Conservation (phyloP, 768 basidiomycete species). For the Albatrellus ellisii region DNA sequence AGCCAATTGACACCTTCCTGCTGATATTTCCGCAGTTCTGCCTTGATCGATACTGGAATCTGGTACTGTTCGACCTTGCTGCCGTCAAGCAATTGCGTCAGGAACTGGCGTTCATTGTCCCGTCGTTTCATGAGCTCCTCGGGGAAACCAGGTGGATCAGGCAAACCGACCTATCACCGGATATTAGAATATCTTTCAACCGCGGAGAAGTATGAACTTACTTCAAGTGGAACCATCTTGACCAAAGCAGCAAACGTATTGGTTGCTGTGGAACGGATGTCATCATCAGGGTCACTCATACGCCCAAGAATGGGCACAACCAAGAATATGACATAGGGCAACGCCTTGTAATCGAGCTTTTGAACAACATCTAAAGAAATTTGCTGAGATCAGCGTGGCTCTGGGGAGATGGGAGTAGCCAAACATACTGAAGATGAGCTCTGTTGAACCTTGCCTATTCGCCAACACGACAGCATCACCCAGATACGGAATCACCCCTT, state of each 20-base stretch:
- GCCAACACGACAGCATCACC: conserved; percentile 62
- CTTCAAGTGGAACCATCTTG: conserved; percentile 98
- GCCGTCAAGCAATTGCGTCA: conserved; percentile 89
- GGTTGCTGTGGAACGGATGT: conserved; percentile 87
- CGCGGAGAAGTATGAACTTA: conserved; percentile 20
- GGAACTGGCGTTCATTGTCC: conserved; percentile 79
- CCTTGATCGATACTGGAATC: conserved; percentile 81
- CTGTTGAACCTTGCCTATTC: conserved; percentile 82
- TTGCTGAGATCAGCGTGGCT: conserved; percentile 9
- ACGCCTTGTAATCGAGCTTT: conserved; percentile 80
- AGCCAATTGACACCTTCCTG: conserved; percentile 99
- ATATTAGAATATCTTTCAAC: background rate
- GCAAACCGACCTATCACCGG: conserved; percentile 70
- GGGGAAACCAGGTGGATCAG: conserved; percentile 89
- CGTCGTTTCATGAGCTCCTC: conserved; percentile 76
- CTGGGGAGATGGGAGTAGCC: conserved; percentile 1
- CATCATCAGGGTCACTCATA: conserved; percentile 92
- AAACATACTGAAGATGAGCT: conserved; percentile 83
- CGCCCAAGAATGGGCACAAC: conserved; percentile 92
- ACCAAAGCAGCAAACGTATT: conserved; percentile 94
- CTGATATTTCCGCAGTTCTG: conserved; percentile 93
- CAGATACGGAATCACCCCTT: conserved; percentile 67
- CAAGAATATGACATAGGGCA: conserved; percentile 95
- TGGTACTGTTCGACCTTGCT: conserved; percentile 85
- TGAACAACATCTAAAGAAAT: conserved; percentile 69